Percentiles rank a stretch among this genome's conserved stretches.
These are phyloP conservation scores for Hymenoscyphus fraxineus DNA, from an alignment of 2,329 filamentous ascomycete genomes.

Conservation along the genomic window DNA sequence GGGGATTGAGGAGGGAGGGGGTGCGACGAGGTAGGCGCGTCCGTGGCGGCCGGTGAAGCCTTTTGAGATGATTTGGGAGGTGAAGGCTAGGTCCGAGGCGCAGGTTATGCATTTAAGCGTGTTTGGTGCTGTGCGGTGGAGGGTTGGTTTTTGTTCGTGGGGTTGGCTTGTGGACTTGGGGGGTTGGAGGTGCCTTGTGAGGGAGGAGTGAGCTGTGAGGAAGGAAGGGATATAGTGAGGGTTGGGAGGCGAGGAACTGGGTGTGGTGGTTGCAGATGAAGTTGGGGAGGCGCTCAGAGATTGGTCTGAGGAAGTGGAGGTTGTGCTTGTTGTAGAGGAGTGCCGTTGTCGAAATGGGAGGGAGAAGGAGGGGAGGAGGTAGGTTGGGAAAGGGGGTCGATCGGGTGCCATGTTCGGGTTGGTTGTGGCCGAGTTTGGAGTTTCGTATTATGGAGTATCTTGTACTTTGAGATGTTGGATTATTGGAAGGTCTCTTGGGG, in stretches of 20 bases:
- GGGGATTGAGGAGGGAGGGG: constrained; percentile 30
- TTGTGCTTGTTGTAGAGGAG: constrained; percentile 32
- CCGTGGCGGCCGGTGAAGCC: constrained; percentile 65
- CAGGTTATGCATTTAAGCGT: constrained; percentile 58
- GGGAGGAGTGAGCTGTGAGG: constrained; percentile 13
- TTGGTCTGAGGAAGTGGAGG: constrained; percentile 28
- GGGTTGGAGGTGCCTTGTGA: constrained; percentile 31
- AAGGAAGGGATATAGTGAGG: constrained; percentile 16
- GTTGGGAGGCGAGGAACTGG: constrained; percentile 27
- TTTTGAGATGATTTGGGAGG: constrained; percentile 60
- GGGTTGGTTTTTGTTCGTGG: neutral
- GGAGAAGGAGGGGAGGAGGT: constrained; percentile 49
- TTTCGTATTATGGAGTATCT: neutral
- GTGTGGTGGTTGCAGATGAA: constrained; percentile 31
- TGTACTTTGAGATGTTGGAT: neutral
- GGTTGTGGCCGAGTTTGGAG: neutral
- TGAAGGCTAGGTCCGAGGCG: constrained; percentile 57
- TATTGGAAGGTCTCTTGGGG: neutral
- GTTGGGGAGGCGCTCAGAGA: constrained; percentile 36
- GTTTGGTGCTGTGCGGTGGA: constrained; percentile 42
- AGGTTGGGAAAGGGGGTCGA: constrained; percentile 43
- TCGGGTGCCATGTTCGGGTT: constrained; percentile 21
- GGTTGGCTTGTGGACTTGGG: constrained; percentile 10
- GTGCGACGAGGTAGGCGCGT: constrained; percentile 57
- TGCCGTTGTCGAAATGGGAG: constrained; percentile 43